Percentiles rank a stretch among this genome's conserved stretches.
phyloP scores from a whole-genome alignment of 1,139 yeast genomes.

The Zygosaccharomyces pseudobailii region DNA sequence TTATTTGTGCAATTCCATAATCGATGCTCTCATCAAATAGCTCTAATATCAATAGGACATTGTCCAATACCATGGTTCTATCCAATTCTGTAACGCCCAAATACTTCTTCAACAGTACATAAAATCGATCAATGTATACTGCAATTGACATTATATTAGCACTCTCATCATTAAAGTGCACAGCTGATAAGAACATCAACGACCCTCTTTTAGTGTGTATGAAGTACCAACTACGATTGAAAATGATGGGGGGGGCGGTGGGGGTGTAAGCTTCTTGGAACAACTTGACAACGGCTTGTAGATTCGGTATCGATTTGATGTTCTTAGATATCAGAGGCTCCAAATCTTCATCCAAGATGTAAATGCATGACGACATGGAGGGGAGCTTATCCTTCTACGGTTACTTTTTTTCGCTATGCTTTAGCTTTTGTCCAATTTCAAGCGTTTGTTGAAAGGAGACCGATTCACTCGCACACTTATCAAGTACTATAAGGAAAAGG shows the following conservation, averaged over 20 bases:
- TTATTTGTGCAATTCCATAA: constrained; percentile 67
- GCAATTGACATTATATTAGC: constrained; percentile 54
- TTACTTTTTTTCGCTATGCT: background rate
- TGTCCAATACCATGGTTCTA: constrained; percentile 58
- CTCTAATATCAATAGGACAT: constrained; percentile 64
- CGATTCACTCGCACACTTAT: background rate
- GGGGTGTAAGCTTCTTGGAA: constrained; percentile 12
- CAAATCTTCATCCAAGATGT: constrained; percentile 56
- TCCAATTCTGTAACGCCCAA: constrained; percentile 45
- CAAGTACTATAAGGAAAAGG: background rate
- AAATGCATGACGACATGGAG: constrained; percentile 38
- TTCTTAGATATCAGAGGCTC: constrained; percentile 56
- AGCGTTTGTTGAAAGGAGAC: background rate
- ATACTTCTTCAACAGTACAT: constrained; percentile 54
- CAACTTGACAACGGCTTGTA: constrained; percentile 10
- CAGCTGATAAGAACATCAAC: constrained; percentile 45
- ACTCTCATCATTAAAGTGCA: constrained; percentile 39
- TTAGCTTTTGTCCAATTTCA: background rate
- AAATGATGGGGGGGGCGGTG: constrained; percentile 41
- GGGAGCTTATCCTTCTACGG: background rate
- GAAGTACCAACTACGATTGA: constrained; percentile 49
- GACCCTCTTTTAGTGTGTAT: constrained; percentile 55
- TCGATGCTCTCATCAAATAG: constrained; percentile 70
- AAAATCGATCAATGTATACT: constrained; percentile 55
- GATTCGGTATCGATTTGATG: constrained; percentile 37